Base-by-base conservation (phyloP, 768 basidiomycete species). In the Calvatia gigantea region DNA sequence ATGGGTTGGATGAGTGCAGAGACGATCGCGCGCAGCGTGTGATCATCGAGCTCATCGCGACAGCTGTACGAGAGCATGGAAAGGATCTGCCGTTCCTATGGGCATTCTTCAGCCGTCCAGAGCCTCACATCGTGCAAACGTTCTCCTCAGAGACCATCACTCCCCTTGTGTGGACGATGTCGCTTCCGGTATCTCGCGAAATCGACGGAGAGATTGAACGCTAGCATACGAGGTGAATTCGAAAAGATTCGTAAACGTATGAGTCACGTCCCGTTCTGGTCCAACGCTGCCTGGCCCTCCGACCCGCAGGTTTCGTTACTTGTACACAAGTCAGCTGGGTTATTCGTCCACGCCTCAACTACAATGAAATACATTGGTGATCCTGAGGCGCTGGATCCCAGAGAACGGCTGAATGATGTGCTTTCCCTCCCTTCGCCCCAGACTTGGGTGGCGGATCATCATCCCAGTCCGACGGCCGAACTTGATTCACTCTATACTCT, bases 61-160 rank as follows among this genome's bases (percentile, higher is more conserved):
- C 27, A 12, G 15, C 50, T 29, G n/a, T 29, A 19, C 23, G 23
- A 11, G 31, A 38, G 11, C 25, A 47, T n/a, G 38, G 50, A 28
- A 28, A 29, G 11, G 1, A 29, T 6, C n/a, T 39, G 7, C 46
- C 46, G 2, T 27, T 51, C 27, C 17, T 41, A 2, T 51, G 50
- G 50, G 50, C 50, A 3, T 41, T 51, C 38, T 51, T 51, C 28
- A 29, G 50, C 23, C 50, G 50, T 9, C 50, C 37, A 19, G 50
- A 51, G 21, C 37, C 37, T 31, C 50, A 51, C 28, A 6, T 51
- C 6, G 38, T 28, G 3, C 25, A n/a, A 12, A 41, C 14, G 19
- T 51, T 51, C 38, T 51, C 50, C 25, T 29, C 27, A 19, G 27
- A 29, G 1, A 14, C 14, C 25, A 17, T 41, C 23, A 27, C 23